Conservation (phyloP, 768 basidiomycete genomes). For the Mycena albidolilacea region DNA sequence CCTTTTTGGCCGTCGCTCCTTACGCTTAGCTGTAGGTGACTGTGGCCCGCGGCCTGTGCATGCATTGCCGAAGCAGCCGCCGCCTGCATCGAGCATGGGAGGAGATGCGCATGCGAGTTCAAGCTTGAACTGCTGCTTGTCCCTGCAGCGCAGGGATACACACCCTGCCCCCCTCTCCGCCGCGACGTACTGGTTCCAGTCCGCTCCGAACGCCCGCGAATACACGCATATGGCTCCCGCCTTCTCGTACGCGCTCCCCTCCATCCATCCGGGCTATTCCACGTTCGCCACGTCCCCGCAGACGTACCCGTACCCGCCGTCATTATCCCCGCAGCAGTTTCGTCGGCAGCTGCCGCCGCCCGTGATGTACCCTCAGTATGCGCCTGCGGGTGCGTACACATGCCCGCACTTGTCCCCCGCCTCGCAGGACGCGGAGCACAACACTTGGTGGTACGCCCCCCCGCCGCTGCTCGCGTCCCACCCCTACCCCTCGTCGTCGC, state of each 20-base stretch:
- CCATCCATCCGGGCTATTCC: not conserved
- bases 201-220: not conserved
- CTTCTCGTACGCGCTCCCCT: not conserved
- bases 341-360: not conserved
- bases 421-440: not conserved
- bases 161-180: not conserved
- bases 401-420: not conserved
- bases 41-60: not conserved
- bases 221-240: too few species aligned
- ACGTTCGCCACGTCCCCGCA: not conserved
- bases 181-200: not conserved
- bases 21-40: not conserved
- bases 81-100: too few species aligned
- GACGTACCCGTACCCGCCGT: not conserved
- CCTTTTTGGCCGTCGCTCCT: not conserved
- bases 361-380: conserved; percentile 2
- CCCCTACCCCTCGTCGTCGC: not conserved
- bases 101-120: too few species aligned
- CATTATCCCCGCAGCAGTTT: not conserved
- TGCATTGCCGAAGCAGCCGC: not conserved
- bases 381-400: not conserved
- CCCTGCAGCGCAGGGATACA: too few species aligned
- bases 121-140: too few species aligned
- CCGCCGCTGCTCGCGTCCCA: too few species aligned
- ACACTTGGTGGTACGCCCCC: too few species aligned